phyloP scores from a whole-genome alignment of 2,329 filamentous ascomycete genomes.

The Cordyceps cateniannulata region DNA sequence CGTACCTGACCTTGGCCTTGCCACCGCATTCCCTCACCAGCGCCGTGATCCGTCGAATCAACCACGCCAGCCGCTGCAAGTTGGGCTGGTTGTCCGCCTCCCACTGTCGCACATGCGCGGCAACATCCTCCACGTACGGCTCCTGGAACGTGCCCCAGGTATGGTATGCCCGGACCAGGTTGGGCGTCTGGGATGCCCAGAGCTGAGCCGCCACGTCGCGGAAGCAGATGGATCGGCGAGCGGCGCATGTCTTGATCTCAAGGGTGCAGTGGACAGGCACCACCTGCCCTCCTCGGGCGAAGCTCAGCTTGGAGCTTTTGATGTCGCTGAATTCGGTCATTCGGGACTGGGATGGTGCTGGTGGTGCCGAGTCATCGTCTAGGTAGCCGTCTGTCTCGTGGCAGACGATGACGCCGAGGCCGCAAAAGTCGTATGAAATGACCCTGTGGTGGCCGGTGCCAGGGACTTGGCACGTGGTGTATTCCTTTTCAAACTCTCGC shows the following conservation, averaged over 20 bases:
- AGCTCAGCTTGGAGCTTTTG: slow-evolving; percentile 22
- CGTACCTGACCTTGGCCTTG: background rate
- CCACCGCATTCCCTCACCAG: background rate
- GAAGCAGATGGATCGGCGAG: slow-evolving; percentile 25
- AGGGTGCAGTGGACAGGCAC: slow-evolving; percentile 31
- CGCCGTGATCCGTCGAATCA: background rate
- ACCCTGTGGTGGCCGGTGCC: slow-evolving; percentile 41
- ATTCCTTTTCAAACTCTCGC: slow-evolving; percentile 38
- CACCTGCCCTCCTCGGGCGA: slow-evolving; percentile 24
- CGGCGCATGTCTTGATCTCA: slow-evolving; percentile 40
- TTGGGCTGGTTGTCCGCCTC: slow-evolving; percentile 26
- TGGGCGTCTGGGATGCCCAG: slow-evolving; percentile 40
- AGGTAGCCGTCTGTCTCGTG: slow-evolving; percentile 39
- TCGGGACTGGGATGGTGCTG: too few relatives aligned
- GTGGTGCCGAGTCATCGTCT: too few relatives aligned
- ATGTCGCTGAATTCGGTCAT: slow-evolving; percentile 18
- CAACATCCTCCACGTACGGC: slow-evolving; percentile 30
- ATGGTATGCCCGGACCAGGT: slow-evolving; percentile 40
- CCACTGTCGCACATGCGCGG: slow-evolving; percentile 26
- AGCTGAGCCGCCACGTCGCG: slow-evolving; percentile 33
- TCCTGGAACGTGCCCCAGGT: slow-evolving; percentile 26
- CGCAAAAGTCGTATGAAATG: slow-evolving; percentile 36
- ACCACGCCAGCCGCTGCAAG: slow-evolving; percentile 15
- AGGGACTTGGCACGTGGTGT: slow-evolving; percentile 28
- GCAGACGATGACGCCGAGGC: slow-evolving; percentile 33